A percentile compares a stretch with the other conserved stretches of the same genome.
Conservation (phyloP, 129 eudicot genomes). For the Arctium minus region DNA sequence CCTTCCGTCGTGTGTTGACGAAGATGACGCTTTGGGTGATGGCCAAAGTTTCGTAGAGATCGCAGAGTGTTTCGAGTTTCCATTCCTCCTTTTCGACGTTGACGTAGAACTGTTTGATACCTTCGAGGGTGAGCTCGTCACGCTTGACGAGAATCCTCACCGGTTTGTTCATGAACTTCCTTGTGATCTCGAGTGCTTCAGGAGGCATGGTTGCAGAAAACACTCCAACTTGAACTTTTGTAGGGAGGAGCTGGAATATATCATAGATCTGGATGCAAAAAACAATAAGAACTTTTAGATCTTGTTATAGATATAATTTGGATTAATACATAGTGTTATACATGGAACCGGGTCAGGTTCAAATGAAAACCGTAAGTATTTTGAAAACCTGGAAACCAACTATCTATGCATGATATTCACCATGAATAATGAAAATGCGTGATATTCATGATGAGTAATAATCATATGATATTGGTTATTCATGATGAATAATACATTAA, state of each 20-base stretch:
- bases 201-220: conserved; percentile 40
- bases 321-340: too few species aligned
- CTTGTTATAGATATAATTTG: too few species aligned
- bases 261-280: conserved; percentile 28
- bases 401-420: too few species aligned
- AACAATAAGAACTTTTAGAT: too few species aligned
- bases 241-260: conserved; percentile 34
- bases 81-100: conserved; percentile 35
- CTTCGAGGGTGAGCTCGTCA: conserved; percentile 33
- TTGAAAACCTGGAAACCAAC: too few species aligned
- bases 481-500: too few species aligned
- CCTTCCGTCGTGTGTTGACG: conserved; percentile 32
- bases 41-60: conserved; percentile 9
- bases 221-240: conserved; percentile 34
- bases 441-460: too few species aligned
- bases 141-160: conserved; percentile 37
- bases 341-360: too few species aligned
- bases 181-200: conserved; percentile 28
- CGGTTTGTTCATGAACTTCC: conserved; percentile 34
- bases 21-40: conserved; percentile 38
- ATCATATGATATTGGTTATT: too few species aligned
- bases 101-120: conserved; percentile 3
- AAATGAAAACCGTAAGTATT: too few species aligned
- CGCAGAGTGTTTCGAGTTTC: conserved; percentile 35
- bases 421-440: too few species aligned